A percentile compares a stretch with the other conserved stretches of the same genome.
These are phyloP conservation scores for Ramaria sp. DNA, from an alignment of 768 basidiomycete species.

Conservation along the genomic window DNA sequence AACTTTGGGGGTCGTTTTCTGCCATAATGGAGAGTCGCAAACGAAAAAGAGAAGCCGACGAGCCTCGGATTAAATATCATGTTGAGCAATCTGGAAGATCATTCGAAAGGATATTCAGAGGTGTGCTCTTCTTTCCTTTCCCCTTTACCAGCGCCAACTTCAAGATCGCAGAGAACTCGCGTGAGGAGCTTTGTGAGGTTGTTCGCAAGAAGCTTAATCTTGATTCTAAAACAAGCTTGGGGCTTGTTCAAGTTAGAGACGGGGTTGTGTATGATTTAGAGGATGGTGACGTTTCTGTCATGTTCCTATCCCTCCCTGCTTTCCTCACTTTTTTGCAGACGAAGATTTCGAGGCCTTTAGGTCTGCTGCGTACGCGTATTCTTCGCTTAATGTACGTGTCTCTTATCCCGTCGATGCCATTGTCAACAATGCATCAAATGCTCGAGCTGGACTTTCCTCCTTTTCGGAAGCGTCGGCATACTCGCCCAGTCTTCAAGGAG, in stretches of 20 bases:
- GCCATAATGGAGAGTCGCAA: constrained; percentile 12
- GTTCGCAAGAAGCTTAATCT: constrained; percentile 56
- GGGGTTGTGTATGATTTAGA: constrained; percentile 54
- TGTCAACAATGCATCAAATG: background rate
- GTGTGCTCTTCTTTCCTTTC: constrained; percentile 22
- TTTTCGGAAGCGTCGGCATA: background rate
- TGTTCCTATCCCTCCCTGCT: constrained; percentile 1
- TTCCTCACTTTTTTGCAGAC: constrained; percentile 29
- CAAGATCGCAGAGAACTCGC: constrained; percentile 39
- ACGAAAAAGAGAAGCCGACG: constrained; percentile 16
- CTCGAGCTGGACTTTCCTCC: background rate
- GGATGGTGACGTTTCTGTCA: constrained; percentile 42
- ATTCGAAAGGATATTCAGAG: constrained; percentile 33
- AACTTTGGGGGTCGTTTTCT: background rate
- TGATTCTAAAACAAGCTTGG: constrained; percentile 22
- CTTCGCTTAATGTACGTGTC: constrained; percentile 12
- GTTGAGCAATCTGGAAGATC: constrained; percentile 20
- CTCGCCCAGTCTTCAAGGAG: background rate
- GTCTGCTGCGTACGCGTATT: constrained; percentile 28
- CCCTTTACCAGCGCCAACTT: constrained; percentile 3
- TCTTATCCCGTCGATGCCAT: constrained; percentile 24
- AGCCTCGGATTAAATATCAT: constrained; percentile 28
- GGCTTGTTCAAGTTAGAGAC: constrained; percentile 42
- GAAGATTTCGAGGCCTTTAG: constrained; percentile 73
- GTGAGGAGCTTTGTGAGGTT: constrained; percentile 44